Conservation (phyloP, 1,139 yeast genomes). For the Pichia sp. region DNA sequence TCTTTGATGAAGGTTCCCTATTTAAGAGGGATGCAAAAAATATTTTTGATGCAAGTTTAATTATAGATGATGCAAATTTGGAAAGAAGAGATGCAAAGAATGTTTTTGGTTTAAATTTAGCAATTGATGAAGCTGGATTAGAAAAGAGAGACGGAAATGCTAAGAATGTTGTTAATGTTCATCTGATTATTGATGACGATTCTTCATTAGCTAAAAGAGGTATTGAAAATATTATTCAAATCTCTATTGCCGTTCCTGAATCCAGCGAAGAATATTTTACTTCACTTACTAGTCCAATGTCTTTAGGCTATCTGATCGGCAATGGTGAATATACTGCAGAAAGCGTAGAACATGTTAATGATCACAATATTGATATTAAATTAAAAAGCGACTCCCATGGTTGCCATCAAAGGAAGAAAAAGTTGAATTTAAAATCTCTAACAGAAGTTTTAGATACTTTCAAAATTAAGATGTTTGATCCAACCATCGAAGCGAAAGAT, state of each 20-base stretch:
- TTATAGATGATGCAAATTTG: constrained; percentile 14
- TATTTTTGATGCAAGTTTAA: constrained; percentile 11
- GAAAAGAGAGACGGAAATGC: constrained; percentile 19
- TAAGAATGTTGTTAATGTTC: constrained; percentile 11
- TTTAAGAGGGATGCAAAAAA: constrained; percentile 23
- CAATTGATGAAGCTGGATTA: constrained; percentile 12
- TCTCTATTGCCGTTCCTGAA: constrained; percentile 4
- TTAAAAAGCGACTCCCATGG: constrained; percentile 6
- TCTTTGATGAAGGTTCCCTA: constrained; percentile 16
- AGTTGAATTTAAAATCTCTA: constrained; percentile 7
- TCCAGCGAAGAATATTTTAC: no score
- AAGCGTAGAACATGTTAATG: constrained; percentile 1
- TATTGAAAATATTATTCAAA: constrained; percentile 7
- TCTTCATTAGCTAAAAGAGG: constrained; percentile 12
- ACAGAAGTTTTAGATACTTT: constrained; percentile 9
- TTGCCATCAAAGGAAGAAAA: constrained; percentile 6
- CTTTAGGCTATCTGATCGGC: constrained; percentile 12
- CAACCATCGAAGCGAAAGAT: constrained; percentile 13
- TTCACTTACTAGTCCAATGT: neutral
- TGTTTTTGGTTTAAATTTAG: constrained; percentile 15
- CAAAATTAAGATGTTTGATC: constrained; percentile 14
- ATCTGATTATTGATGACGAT: constrained; percentile 14
- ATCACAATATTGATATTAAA: neutral
- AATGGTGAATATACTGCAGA: constrained; percentile 5
- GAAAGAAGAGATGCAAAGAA: constrained; percentile 22